These are phyloP conservation scores for Raffaelea deltoideospora DNA, from an alignment of 2,329 filamentous ascomycete species.

Conservation along the genomic window DNA sequence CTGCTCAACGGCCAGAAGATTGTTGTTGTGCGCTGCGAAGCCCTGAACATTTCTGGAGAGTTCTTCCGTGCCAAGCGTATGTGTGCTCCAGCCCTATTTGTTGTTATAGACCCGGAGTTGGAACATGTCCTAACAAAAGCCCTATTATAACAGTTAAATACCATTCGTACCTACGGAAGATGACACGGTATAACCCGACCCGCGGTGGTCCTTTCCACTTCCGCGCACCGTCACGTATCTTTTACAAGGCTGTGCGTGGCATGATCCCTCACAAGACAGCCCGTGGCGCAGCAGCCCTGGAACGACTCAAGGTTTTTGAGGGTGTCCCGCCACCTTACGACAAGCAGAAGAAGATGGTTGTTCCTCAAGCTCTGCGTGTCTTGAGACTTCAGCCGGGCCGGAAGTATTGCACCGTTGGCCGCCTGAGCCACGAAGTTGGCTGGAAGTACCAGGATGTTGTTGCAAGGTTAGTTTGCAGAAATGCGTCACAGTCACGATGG, in stretches of 20 bases:
- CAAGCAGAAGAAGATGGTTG: conserved; percentile 99
- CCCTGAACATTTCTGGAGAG: conserved; percentile 99
- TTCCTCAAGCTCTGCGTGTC: conserved; percentile 93
- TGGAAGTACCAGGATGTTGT: conserved; percentile 99
- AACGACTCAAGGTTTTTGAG: conserved; percentile 99
- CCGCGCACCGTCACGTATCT: conserved; percentile 97
- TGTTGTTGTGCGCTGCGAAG: conserved; percentile 95
- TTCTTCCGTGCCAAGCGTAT: conserved; percentile 99
- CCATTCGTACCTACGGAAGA: conserved; percentile 99
- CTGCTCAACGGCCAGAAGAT: conserved; percentile 99
- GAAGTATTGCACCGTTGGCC: conserved; percentile 99
- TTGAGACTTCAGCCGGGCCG: conserved; percentile 95
- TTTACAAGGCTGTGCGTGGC: conserved; percentile 99
- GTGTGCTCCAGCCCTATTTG: conserved; percentile 28
- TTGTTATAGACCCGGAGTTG: too few relatives aligned
- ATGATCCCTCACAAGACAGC: conserved; percentile 99
- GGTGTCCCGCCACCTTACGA: conserved; percentile 97
- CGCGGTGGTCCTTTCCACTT: conserved; percentile 99
- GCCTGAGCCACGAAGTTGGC: conserved; percentile 96
- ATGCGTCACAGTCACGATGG: neutral
- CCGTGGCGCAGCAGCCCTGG: conserved; percentile 87
- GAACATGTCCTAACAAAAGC: neutral
- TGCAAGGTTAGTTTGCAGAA: conserved; percentile 48
- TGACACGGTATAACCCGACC: conserved; percentile 98
- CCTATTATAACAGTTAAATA: conserved; percentile 73